phyloP scores from a whole-genome alignment of 176 grass and related monocot species.

The Paspalum notatum region DNA sequence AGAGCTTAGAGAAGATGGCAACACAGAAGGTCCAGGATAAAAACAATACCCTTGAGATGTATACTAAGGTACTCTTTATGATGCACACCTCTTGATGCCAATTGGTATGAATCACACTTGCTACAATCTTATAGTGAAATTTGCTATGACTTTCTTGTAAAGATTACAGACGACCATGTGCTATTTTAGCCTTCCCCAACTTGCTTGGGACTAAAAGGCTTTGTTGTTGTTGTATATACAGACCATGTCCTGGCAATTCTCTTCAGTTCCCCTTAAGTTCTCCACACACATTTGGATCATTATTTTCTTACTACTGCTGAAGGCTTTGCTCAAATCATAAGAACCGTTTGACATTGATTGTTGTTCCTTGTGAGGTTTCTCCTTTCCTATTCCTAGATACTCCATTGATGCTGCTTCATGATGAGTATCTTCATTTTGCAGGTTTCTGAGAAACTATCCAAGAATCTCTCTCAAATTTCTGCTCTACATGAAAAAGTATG shows the following conservation, averaged over 20 bases:
- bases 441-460: constrained; percentile 71
- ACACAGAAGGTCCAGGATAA: constrained; percentile 71
- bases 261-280: constrained; percentile 3
- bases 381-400: not conserved
- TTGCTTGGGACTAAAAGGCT: too few relatives aligned
- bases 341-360: constrained; percentile 15
- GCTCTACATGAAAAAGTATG: constrained; percentile 79
- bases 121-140: not conserved
- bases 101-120: not conserved
- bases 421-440: constrained; percentile 46
- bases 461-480: constrained; percentile 62
- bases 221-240: too few relatives aligned
- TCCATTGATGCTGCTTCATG: not conserved
- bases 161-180: not conserved
- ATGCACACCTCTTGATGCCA: not conserved
- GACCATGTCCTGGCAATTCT: not conserved
- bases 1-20: constrained; percentile 65
- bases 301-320: not conserved
- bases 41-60: constrained; percentile 59
- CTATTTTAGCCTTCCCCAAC: not conserved
- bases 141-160: not conserved
- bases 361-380: constrained; percentile 25
- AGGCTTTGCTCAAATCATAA: not conserved
- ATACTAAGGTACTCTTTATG: constrained; percentile 62
- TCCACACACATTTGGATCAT: not conserved